Conservation (phyloP, 164 flowering plant species). For the Vitis riparia region DNA sequence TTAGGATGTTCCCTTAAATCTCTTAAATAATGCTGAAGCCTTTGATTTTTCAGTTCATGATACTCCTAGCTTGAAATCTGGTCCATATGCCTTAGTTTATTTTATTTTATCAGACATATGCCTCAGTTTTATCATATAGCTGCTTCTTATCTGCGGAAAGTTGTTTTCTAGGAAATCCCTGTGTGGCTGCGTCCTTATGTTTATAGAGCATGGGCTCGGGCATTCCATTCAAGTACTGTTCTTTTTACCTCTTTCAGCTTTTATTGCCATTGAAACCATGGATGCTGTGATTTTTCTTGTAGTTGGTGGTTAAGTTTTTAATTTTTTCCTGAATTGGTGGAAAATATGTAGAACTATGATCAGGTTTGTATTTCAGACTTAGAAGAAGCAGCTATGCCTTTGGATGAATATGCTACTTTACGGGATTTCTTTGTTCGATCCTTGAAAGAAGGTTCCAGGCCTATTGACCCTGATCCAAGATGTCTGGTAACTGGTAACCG, state of each 20-base stretch:
- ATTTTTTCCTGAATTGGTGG: not conserved
- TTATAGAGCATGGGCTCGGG: constrained; percentile 90
- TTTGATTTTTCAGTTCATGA: no score
- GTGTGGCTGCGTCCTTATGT: constrained; percentile 74
- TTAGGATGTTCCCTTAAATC: no score
- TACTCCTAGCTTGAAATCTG: no score
- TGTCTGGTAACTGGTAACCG: constrained; percentile 97
- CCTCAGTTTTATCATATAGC: no score
- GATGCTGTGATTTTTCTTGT: not conserved
- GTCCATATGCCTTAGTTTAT: no score
- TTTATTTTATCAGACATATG: no score
- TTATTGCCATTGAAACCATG: not conserved
- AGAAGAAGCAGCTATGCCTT: constrained; percentile 79
- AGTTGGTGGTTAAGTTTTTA: not conserved
- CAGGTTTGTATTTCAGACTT: constrained; percentile 52
- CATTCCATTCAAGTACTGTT: constrained; percentile 87
- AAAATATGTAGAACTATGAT: not conserved
- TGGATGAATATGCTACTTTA: constrained; percentile 75
- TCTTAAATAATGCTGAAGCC: no score
- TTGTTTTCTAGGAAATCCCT: constrained; percentile 66
- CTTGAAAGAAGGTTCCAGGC: constrained; percentile 84
- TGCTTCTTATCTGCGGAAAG: constrained; percentile 7
- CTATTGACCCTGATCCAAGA: constrained; percentile 69
- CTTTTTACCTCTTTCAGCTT: constrained; percentile 8
- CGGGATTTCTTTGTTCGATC: constrained; percentile 76